Evolutionary conservation across 805 yeast species (phyloP), one percentile per base, ranked within the genome.

Genomic region (Yamadazyma scolyti): DNA sequence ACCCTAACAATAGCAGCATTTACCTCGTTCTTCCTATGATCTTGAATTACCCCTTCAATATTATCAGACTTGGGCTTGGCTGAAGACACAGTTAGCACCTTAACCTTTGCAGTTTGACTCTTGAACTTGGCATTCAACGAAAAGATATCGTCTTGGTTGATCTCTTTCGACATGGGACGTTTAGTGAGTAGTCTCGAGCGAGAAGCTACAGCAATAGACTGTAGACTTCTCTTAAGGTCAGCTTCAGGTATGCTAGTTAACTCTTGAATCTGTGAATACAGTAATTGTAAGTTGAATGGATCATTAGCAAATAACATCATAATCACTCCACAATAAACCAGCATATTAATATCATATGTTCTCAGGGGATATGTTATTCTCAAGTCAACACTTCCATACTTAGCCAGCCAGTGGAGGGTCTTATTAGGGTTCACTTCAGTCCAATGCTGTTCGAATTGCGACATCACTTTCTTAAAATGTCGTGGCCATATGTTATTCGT

Each of bases 1-100:
- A 81, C 76, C 30, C 96, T 68, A 4, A 88, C 95, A 34, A 88
- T 73, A 0, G 94, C 93, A 1, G 96, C 95, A 50, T 85, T 93
- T 2, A 82, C 64, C 47, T 80, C 84, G 33, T 70, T 68, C 36
- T 75, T 68, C 35, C 95, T 67, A 4, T 86, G 77, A 43, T 74
- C 80, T 23, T 71, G 69, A 18, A 86, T 64, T 21, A 65, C 58
- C n/a, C 68, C 68, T 51, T 78, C 58, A 0, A 84, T 80, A 31
- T 68, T 69, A 11, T 60, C 58, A 3, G 58, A 50, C 31, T 65
- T 70, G 8, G 36, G 4, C 4, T 43, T 29, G 1, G 47, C 34
- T 2, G 53, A 28, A 2, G 61, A 52, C 2, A 81, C 86, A 0
- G 93, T 80, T 35, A 82, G 68, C 0, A 89, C 84, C 51, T 83